Evolutionary conservation across 441 rosid species (phyloP), one percentile per base, ranked within the genome.

Genomic region (Arabidopsis hybrid): DNA sequence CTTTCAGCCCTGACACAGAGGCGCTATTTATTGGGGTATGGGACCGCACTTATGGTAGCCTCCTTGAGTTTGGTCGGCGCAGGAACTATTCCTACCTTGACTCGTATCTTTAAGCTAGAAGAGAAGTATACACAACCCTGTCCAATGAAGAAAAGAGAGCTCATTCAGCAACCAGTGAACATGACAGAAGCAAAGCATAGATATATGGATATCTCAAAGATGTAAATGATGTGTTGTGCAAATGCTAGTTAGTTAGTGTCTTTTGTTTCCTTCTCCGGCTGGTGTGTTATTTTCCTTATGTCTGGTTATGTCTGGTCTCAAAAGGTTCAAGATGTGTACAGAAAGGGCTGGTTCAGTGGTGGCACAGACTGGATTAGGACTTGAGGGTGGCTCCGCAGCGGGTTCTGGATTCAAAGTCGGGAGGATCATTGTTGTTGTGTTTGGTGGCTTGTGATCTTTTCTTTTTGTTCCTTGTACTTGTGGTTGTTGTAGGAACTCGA

Each of bases 21-120:
- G 85, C 93, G 4, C 91, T 89, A 45, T 89, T 86, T 51, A 75
- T 89, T 21, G 93, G 93, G 6, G 88, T 89, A 52, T 89, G 91
- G 89, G 91, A 89, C 72, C 86, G 88, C 9, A 85, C 87, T 18
- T 89, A 89, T 11, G 88, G 91, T 59, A 85, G 93, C 80, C 89
- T 89, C 56, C 86, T 89, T 6, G 91, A 89, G 80, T 89, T 84
- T 34, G 76, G 82, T 5, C 78, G 93, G 40, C 59, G 80, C 56
- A 81, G 83, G 71, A 83, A 85, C 77, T 85, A 82, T 78, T 78
- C 81, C 4, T 89, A 89, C 83, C 91, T 84, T 11, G 85, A 89
- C 74, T 83, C 88, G 64, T 65, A 74, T 50, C 63, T 87, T 7
- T 87, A 73, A 71, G 6, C 75, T 57, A 50, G 36, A 58, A 59